These are phyloP conservation scores for Neonectria punicea DNA, from an alignment of 2,329 filamentous ascomycete species.

Conservation along the genomic window DNA sequence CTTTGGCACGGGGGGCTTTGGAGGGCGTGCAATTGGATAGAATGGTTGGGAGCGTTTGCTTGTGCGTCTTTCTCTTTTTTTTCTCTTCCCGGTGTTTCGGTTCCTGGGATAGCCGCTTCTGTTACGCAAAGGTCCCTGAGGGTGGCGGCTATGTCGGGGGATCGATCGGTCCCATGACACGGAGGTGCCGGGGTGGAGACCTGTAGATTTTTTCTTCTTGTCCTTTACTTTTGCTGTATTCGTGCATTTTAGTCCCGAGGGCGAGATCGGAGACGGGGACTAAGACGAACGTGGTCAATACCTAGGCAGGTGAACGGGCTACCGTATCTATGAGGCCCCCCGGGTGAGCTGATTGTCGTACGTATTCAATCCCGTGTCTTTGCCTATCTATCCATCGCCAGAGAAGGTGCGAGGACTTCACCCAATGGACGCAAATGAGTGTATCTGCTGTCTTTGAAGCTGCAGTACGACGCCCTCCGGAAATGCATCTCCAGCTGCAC, in stretches of 20 bases:
- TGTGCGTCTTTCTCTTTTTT: not conserved
- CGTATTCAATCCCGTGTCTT: not conserved
- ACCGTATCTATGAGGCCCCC: not conserved
- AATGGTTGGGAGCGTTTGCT: too few species aligned
- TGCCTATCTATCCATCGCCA: conserved; percentile 5
- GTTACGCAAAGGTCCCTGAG: not conserved
- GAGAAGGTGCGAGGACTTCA: not conserved
- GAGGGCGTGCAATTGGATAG: not conserved
- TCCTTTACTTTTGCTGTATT: not conserved
- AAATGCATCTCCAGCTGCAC: conserved; percentile 32
- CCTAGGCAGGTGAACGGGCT: not conserved
- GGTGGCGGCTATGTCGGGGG: not conserved
- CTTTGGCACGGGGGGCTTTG: conserved; percentile 8
- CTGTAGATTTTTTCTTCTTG: not conserved
- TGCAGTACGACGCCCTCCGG: conserved; percentile 24
- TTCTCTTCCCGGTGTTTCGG: not conserved
- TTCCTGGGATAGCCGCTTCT: not conserved
- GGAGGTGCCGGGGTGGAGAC: conserved; percentile 18
- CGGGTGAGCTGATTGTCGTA: not conserved
- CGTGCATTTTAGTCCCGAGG: not conserved
- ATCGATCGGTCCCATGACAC: conserved; percentile 11
- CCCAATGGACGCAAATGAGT: not conserved
- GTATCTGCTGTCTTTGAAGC: not conserved
- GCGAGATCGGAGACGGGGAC: conserved; percentile 20
- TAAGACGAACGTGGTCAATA: conserved; percentile 13